These are phyloP conservation scores for Colletotrichum sp. DNA, from an alignment of 2,329 filamentous ascomycete genomes.

Conservation along the genomic window DNA sequence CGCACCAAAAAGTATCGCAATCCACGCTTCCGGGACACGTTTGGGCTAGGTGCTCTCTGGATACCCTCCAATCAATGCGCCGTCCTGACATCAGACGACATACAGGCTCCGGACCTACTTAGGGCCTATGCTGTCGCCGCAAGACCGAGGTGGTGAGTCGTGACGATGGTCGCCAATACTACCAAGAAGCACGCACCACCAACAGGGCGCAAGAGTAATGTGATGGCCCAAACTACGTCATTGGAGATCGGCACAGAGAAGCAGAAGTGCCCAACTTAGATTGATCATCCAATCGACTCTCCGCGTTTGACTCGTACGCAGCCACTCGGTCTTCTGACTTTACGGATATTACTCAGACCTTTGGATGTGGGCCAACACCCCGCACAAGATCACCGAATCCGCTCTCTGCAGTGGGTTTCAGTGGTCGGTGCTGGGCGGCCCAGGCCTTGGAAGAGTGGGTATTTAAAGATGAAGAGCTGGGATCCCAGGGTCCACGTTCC, in stretches of 20 bases:
- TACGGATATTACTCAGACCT: neutral
- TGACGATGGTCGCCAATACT: neutral
- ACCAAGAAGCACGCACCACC: neutral
- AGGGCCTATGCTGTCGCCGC: neutral
- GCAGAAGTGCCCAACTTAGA: neutral
- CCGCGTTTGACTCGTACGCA: no score
- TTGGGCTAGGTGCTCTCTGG: neutral
- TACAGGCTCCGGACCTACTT: neutral
- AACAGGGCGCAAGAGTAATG: neutral
- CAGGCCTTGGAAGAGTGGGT: neutral
- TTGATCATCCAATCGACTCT: neutral
- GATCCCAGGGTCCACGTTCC: neutral
- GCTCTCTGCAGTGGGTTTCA: neutral
- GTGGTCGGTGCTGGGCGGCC: neutral
- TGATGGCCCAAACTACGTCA: neutral
- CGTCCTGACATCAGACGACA: neutral
- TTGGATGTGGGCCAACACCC: neutral
- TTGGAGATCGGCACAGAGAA: neutral
- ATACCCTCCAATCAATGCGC: neutral
- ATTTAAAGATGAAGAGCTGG: neutral
- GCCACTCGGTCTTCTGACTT: neutral
- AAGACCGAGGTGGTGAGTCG: neutral
- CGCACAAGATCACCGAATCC: neutral
- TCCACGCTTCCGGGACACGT: neutral
- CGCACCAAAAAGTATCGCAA: neutral